A percentile compares a stretch with the other conserved stretches of the same genome.
phyloP scores from a whole-genome alignment of 352 stramenopile genomes.

The Globisporangium acanthophoron region DNA sequence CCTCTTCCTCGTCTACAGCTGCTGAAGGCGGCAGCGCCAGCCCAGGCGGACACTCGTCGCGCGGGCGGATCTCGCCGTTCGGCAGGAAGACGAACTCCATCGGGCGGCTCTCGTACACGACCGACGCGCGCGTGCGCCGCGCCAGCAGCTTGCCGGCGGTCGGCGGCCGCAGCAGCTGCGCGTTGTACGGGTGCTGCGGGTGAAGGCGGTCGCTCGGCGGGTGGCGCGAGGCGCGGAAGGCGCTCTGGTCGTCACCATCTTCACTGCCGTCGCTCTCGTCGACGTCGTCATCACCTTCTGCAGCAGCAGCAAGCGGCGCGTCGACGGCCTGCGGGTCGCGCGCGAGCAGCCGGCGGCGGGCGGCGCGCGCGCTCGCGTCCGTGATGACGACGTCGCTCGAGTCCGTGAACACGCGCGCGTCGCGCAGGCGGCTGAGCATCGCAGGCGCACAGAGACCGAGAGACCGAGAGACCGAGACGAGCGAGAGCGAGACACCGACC shows the following conservation, averaged over 20 bases:
- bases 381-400: constrained; percentile 56
- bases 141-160: not conserved
- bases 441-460: no score
- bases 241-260: not conserved
- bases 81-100: constrained; percentile 65
- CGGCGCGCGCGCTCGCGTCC: constrained; percentile 12
- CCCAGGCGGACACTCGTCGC: constrained; percentile 47
- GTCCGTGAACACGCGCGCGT: constrained; percentile 57
- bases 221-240: constrained; percentile 14
- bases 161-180: constrained; percentile 13
- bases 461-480: no score
- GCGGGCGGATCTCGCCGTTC: constrained; percentile 51
- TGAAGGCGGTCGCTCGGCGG: constrained; percentile 19
- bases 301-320: not conserved
- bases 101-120: constrained; percentile 14
- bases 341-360: constrained; percentile 5
- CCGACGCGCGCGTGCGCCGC: not conserved
- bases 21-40: constrained; percentile 28
- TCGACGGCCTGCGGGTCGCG: not conserved
- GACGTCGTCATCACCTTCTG: constrained; percentile 1
- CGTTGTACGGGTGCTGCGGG: constrained; percentile 38
- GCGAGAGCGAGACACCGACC: no score
- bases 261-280: not conserved
- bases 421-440: constrained; percentile 56
- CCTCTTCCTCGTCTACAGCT: not conserved